These are phyloP conservation scores for Candida freyschussii DNA, from an alignment of 1,139 yeast species.

Conservation along the genomic window DNA sequence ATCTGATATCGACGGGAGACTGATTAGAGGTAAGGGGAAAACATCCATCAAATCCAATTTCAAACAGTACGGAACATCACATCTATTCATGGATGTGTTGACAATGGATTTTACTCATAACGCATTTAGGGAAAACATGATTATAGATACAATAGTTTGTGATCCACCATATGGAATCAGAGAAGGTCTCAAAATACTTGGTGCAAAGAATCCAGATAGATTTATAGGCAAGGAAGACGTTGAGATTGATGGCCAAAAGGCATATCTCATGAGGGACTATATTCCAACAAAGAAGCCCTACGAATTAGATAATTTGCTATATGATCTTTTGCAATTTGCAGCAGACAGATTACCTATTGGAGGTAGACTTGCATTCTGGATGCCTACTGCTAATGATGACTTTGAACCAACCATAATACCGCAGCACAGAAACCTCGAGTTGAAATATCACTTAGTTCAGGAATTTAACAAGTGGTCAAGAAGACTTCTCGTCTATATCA, in stretches of 20 bases:
- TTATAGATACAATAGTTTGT: conserved; percentile 78
- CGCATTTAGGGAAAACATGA: conserved; percentile 60
- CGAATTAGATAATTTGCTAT: conserved; percentile 67
- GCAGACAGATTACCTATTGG: conserved; percentile 63
- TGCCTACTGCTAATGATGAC: conserved; percentile 96
- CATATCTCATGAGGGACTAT: conserved; percentile 74
- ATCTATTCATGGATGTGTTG: conserved; percentile 64
- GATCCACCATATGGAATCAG: conserved; percentile 99
- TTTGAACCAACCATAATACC: conserved; percentile 69
- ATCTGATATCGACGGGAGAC: conserved; percentile 86
- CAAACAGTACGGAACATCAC: conserved; percentile 60
- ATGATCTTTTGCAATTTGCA: conserved; percentile 71
- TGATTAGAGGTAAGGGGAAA: conserved; percentile 67
- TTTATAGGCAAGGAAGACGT: conserved; percentile 66
- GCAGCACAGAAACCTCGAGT: conserved; percentile 65
- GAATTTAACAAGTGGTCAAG: conserved; percentile 92
- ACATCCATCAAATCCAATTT: conserved; percentile 60
- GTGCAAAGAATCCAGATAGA: conserved; percentile 63
- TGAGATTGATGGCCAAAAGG: conserved; percentile 64
- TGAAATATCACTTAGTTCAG: conserved; percentile 75
- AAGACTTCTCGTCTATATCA: conserved; percentile 72
- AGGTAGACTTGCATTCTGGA: conserved; percentile 92
- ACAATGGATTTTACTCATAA: conserved; percentile 96
- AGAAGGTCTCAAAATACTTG: conserved; percentile 91
- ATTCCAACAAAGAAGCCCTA: conserved; percentile 93